phyloP scores from a whole-genome alignment of 441 rosid genomes.

The Francoa sonchifolia region DNA sequence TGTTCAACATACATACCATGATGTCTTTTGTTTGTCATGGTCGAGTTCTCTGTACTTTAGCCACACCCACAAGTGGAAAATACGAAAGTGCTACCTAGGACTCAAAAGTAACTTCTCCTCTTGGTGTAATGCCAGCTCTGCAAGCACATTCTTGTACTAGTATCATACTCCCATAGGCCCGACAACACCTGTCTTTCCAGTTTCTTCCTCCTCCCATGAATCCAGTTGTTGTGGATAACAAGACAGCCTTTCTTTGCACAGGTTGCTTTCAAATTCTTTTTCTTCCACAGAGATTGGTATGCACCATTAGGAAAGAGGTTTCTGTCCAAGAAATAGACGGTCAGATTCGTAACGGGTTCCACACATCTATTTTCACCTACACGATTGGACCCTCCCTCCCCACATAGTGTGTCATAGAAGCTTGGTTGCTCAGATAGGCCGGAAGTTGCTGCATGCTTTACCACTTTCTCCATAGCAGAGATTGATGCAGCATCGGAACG shows the following conservation, averaged over 20 bases:
- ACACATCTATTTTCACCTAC: constrained; percentile 44
- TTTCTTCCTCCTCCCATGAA: constrained; percentile 75
- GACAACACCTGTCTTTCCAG: constrained; percentile 64
- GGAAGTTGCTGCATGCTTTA: constrained; percentile 69
- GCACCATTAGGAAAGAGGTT: constrained; percentile 89
- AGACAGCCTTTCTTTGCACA: constrained; percentile 53
- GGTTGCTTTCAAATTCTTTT: constrained; percentile 38
- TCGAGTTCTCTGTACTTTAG: constrained; percentile 5
- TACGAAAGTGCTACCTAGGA: constrained; percentile 2
- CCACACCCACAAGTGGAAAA: constrained; percentile 10
- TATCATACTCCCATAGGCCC: constrained; percentile 79
- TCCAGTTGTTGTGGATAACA: constrained; percentile 78
- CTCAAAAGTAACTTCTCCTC: background rate
- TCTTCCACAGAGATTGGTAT: constrained; percentile 56
- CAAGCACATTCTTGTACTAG: constrained; percentile 55
- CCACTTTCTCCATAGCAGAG: constrained; percentile 77
- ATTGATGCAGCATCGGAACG: constrained; percentile 47
- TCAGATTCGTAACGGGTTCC: constrained; percentile 65
- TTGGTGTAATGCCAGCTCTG: constrained; percentile 17
- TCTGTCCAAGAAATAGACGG: constrained; percentile 64
- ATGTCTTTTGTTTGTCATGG: constrained; percentile 3
- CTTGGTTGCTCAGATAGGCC: constrained; percentile 87
- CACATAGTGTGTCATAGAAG: constrained; percentile 81
- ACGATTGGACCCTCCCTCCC: constrained; percentile 66
- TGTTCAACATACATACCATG: constrained; percentile 7